A percentile compares a stretch with the other conserved stretches of the same genome.
Conservation (phyloP, 2,329 filamentous ascomycete species). For the Paraconiothyrium brasiliense region DNA sequence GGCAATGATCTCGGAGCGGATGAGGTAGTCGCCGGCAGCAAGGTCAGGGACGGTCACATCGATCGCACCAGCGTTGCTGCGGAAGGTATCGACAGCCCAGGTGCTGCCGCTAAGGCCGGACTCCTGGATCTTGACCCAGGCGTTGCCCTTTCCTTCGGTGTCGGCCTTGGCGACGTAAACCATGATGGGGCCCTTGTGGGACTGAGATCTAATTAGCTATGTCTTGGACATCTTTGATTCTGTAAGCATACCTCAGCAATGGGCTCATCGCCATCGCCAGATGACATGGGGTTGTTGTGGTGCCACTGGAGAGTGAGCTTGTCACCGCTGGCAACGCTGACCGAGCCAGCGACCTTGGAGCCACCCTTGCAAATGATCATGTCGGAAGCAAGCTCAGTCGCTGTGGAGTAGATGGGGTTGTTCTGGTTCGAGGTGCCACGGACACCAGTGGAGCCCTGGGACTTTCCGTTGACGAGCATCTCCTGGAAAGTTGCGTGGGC, state of each 20-base stretch:
- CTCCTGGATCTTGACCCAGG: constrained; percentile 61
- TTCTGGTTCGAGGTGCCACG: constrained; percentile 55
- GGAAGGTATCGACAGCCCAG: constrained; percentile 54
- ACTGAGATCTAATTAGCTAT: constrained; percentile 23
- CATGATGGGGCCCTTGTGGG: constrained; percentile 64
- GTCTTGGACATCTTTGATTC: background rate
- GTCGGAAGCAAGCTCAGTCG: constrained; percentile 42
- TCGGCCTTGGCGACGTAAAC: constrained; percentile 61
- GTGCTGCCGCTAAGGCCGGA: constrained; percentile 47
- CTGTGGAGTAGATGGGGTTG: constrained; percentile 40
- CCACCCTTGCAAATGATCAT: constrained; percentile 51
- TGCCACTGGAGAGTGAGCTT: constrained; percentile 60
- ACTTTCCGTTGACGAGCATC: constrained; percentile 54
- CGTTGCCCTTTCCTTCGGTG: constrained; percentile 58
- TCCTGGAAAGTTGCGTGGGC: constrained; percentile 50
- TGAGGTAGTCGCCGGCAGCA: constrained; percentile 55
- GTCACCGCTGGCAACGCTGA: constrained; percentile 59
- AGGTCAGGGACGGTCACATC: constrained; percentile 55
- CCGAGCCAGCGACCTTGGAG: constrained; percentile 48
- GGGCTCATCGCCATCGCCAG: constrained; percentile 58
- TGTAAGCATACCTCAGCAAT: constrained; percentile 49
- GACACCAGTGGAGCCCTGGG: constrained; percentile 50
- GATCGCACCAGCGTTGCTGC: constrained; percentile 54
- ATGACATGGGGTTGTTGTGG: constrained; percentile 53
- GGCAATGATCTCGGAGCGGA: constrained; percentile 58